Base-by-base conservation (phyloP, 148 eudicot genomes). In the Beta vulgaris region DNA sequence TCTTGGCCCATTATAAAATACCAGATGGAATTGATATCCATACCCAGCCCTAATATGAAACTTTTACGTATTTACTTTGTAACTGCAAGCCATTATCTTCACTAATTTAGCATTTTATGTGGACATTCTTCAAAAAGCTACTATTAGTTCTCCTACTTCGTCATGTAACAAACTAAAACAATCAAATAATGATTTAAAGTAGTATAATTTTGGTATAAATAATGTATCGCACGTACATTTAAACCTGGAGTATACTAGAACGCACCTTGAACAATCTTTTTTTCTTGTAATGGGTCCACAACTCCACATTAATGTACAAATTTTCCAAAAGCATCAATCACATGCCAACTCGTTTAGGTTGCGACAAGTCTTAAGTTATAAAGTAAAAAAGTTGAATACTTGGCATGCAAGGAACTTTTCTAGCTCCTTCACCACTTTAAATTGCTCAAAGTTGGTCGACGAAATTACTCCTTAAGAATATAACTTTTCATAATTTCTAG, bases 321-420 rank as follows among this genome's bases (percentile, higher is more conserved):
- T 42, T 61, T 57, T 42, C 26, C 32, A 7, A 57, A 34, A 32
- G 58, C 39, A 57, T 43, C 67, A 34, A 43, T 40, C 80, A 71
- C 80, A 71, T 77, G 75, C 53, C 69, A 32, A 71, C 71, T 65
- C n/a, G 75, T 63, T 71, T 31, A 54, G 63, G 71, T 62, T 42
- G 70, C 51, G 69, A 72, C 76, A 72, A 63, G 64, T 40, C 65
- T 23, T 49, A 16, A 35, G n/a, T 34, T 25, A 9, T 3, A 19
- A 55, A 68, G 36, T 2, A 58, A 9, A 75, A 66, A 51, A 31
- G 51, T 65, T 31, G 59, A 65, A 64, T 72, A 44, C 72, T 72
- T 78, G 81, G 54, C 57, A 65, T 72, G 29, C 71, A 72, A 53
- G 72, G 15, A 25, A 72, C 57, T 39, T 40, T 4, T 32, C 26